Conservation (phyloP, 2,329 filamentous ascomycete genomes). For the Ascomycota sp. region DNA sequence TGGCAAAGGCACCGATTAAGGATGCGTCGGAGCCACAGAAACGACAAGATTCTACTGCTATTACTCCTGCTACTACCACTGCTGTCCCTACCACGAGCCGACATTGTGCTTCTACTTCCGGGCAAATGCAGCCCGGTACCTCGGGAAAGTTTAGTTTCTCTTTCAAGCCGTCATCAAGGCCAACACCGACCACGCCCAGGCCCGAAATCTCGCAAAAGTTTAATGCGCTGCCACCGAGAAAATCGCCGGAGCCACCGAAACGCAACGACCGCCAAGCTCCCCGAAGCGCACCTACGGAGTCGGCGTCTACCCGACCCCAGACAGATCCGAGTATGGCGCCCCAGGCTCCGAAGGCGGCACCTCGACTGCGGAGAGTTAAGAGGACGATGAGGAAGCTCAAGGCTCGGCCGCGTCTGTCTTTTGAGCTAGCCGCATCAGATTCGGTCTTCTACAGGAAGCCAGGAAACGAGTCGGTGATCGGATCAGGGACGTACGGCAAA, state of each 20-base stretch:
- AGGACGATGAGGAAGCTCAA: slow-evolving; percentile 52
- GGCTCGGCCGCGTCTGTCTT: slow-evolving; percentile 45
- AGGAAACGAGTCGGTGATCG: slow-evolving; percentile 92
- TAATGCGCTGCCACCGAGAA: slow-evolving; percentile 38
- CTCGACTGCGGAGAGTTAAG: slow-evolving; percentile 42
- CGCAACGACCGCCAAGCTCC: slow-evolving; percentile 25
- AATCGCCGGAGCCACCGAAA: slow-evolving; percentile 9
- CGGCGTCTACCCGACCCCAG: slow-evolving; percentile 25
- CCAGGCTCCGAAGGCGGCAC: slow-evolving; percentile 14
- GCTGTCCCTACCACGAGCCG: slow-evolving; percentile 1
- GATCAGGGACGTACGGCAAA: slow-evolving; percentile 88
- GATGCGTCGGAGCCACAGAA: slow-evolving; percentile 1
- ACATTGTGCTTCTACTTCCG: slow-evolving; percentile 19
- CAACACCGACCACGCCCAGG: slow-evolving; percentile 34
- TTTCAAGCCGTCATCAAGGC: slow-evolving; percentile 56
- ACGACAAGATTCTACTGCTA: slow-evolving; percentile 1
- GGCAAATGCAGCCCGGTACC: slow-evolving; percentile 21
- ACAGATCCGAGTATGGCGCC: slow-evolving; percentile 12
- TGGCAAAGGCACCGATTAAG: neutral
- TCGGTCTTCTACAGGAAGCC: slow-evolving; percentile 91
- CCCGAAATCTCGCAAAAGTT: slow-evolving; percentile 48
- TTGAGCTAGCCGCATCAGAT: slow-evolving; percentile 57
- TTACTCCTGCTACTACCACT: too few relatives aligned
- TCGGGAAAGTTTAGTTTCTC: slow-evolving; percentile 77
- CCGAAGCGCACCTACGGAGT: slow-evolving; percentile 29